Evolutionary conservation across 306 rosid genomes (phyloP).

Genomic region (Cicer cuneatum): DNA sequence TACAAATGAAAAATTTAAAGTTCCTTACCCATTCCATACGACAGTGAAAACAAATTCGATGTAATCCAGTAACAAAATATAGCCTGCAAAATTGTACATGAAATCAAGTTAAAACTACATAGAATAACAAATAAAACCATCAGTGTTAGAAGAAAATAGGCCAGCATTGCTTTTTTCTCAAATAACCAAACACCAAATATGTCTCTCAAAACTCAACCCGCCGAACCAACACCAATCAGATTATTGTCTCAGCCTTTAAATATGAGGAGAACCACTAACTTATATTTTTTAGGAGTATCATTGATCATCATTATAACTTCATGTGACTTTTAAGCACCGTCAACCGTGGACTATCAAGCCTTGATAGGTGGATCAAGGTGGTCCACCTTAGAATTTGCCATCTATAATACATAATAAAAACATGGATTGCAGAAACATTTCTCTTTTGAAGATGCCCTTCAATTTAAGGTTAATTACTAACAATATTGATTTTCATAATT

Average conservation of each 20-base stretch:
- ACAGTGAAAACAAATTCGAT: slow-evolving; percentile 77
- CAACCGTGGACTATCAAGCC: too few species aligned
- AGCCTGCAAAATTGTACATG: slow-evolving; percentile 65
- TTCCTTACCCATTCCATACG: slow-evolving; percentile 77
- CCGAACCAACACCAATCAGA: too few species aligned
- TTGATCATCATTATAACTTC: too few species aligned
- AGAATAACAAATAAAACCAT: slow-evolving; percentile 31
- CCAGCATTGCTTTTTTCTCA: slow-evolving; percentile 4
- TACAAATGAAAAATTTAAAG: slow-evolving; percentile 39
- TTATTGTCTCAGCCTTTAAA: too few species aligned
- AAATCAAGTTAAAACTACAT: slow-evolving; percentile 38
- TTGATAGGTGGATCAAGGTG: too few species aligned
- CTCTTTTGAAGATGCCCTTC: neutral
- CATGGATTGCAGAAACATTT: neutral
- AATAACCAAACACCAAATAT: slow-evolving; percentile 4
- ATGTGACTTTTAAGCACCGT: too few species aligned
- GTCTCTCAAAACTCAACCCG: too few species aligned
- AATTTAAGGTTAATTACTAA: neutral
- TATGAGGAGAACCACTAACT: too few species aligned
- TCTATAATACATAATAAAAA: neutral
- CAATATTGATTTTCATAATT: neutral
- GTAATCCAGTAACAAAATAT: slow-evolving; percentile 95
- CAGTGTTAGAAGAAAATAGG: slow-evolving; percentile 1
- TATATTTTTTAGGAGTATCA: too few species aligned
- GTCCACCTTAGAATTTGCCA: too few species aligned